phyloP scores from a whole-genome alignment of 306 rosid species.

The Pyrus communis region DNA sequence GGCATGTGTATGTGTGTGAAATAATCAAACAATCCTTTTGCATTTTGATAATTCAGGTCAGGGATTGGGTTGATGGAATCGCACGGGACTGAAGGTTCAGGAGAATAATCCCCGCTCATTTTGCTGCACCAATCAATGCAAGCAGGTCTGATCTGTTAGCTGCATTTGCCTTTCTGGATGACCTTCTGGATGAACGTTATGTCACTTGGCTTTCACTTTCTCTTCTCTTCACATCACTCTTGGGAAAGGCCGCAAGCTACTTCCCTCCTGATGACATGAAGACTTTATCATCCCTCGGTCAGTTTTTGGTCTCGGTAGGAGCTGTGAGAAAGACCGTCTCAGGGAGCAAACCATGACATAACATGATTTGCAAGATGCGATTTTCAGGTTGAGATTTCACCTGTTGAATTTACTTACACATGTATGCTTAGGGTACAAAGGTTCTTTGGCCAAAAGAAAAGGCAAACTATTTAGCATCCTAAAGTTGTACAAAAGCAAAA shows the following conservation, averaged over 20 bases:
- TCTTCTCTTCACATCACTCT: constrained; percentile 58
- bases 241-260: constrained; percentile 90
- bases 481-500: not conserved
- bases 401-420: constrained; percentile 1
- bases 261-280: constrained; percentile 97
- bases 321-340: constrained; percentile 88
- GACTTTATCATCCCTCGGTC: constrained; percentile 83
- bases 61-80: constrained; percentile 88
- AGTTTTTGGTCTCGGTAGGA: constrained; percentile 83
- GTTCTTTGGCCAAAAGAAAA: not conserved
- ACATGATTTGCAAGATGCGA: constrained; percentile 2
- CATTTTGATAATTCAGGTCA: constrained; percentile 48
- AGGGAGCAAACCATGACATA: constrained; percentile 51
- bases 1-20: not conserved
- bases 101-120: constrained; percentile 84
- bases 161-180: constrained; percentile 83
- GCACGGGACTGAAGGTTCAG: constrained; percentile 71
- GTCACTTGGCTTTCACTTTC: constrained; percentile 54
- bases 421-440: constrained; percentile 20
- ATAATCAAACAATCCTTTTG: not conserved
- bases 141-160: constrained; percentile 60
- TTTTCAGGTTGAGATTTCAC: constrained; percentile 10
- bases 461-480: constrained; percentile 6
- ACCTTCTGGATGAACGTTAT: constrained; percentile 60
- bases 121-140: constrained; percentile 79